Conservation (phyloP, 768 basidiomycete genomes). For the Russula lepida region DNA sequence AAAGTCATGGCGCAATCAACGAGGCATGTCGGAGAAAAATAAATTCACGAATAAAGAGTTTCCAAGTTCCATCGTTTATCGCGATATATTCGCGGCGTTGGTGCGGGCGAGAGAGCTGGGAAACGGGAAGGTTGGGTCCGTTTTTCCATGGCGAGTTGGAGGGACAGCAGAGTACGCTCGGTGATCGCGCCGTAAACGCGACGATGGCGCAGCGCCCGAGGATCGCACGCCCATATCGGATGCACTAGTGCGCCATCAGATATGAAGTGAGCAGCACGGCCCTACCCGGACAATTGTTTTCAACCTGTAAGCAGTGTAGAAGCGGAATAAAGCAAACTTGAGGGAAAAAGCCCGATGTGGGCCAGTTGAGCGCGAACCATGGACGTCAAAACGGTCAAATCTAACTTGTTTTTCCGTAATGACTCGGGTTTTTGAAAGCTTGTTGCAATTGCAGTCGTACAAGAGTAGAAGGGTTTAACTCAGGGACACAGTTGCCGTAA, state of each 20-base stretch:
- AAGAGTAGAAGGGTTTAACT: neutral
- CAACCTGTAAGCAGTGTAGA: neutral
- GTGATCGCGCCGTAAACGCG: conserved; percentile 17
- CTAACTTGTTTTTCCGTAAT: neutral
- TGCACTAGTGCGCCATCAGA: conserved; percentile 2
- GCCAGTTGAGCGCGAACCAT: neutral
- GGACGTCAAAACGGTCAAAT: conserved; percentile 2
- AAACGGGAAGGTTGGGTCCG: neutral
- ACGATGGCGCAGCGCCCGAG: conserved; percentile 9
- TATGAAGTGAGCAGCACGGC: conserved; percentile 5
- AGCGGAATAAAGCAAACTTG: neutral
- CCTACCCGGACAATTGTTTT: neutral
- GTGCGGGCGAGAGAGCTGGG: neutral
- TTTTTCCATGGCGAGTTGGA: conserved; percentile 17
- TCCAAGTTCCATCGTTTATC: conserved; percentile 1
- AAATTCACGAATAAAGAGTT: neutral
- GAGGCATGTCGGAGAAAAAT: conserved; percentile 9
- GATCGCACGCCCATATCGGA: conserved; percentile 11
- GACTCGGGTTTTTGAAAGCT: neutral
- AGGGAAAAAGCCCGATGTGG: neutral
- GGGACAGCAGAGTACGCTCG: conserved; percentile 2
- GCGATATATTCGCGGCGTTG: conserved; percentile 6
- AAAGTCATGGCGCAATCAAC: conserved; percentile 8
- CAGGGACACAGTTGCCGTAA: conserved; percentile 16
- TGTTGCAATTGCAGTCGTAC: neutral